phyloP scores from a whole-genome alignment of 1,139 yeast species.

The Hansenula sp. region DNA sequence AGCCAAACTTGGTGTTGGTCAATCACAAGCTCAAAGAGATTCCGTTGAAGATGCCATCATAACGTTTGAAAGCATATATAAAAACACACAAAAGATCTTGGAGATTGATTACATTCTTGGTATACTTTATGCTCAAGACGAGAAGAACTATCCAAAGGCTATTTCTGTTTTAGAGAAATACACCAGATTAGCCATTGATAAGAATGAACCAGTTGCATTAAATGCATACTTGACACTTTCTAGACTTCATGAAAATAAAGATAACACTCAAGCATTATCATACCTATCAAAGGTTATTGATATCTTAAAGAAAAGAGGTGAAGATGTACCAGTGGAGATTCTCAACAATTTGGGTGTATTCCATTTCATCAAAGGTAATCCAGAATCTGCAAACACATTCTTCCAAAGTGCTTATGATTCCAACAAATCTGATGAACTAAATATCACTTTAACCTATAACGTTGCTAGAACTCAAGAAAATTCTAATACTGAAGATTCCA shows the following conservation, averaged over 20 bases:
- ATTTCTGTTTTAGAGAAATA: slow-evolving; percentile 70
- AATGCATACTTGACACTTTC: slow-evolving; percentile 70
- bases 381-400: slow-evolving; percentile 42
- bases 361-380: slow-evolving; percentile 62
- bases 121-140: slow-evolving; percentile 48
- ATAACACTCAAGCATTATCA: slow-evolving; percentile 52
- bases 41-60: slow-evolving; percentile 80
- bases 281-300: slow-evolving; percentile 58
- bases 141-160: slow-evolving; percentile 40
- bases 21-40: slow-evolving; percentile 72
- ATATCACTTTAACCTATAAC: slow-evolving; percentile 52
- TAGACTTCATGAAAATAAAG: slow-evolving; percentile 60
- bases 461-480: slow-evolving; percentile 59
- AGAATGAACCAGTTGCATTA: slow-evolving; percentile 59
- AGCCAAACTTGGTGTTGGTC: slow-evolving; percentile 82
- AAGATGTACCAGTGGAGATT: slow-evolving; percentile 59
- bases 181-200: slow-evolving; percentile 53
- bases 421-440: slow-evolving; percentile 29
- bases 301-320: slow-evolving; percentile 35
- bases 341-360: slow-evolving; percentile 85
- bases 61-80: slow-evolving; percentile 73
- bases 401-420: slow-evolving; percentile 48
- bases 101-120: slow-evolving; percentile 81
- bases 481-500: slow-evolving; percentile 28
- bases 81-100: slow-evolving; percentile 61